phyloP scores from a whole-genome alignment of 116 monocot genomes.

The Thalassia testudinum region DNA sequence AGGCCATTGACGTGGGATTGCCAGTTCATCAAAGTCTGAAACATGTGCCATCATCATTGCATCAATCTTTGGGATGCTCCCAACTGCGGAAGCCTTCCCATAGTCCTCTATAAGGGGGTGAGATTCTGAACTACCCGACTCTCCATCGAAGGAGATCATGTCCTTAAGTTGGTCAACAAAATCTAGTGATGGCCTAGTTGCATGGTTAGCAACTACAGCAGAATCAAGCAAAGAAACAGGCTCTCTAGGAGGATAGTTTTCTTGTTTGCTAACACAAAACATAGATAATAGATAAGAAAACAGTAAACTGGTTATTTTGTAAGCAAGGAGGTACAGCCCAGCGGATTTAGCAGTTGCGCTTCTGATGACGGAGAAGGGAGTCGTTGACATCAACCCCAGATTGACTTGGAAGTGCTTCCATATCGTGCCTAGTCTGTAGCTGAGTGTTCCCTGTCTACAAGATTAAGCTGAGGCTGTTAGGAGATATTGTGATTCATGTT shows the following conservation, averaged over 20 bases:
- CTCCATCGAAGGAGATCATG: slow-evolving; percentile 17
- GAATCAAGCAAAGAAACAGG: slow-evolving; percentile 19
- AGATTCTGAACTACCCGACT: background rate
- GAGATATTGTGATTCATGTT: too few species aligned
- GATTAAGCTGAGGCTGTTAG: background rate
- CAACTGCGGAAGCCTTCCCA: background rate
- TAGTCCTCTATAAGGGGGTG: background rate
- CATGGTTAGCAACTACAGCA: slow-evolving; percentile 2
- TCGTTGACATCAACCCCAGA: slow-evolving; percentile 25
- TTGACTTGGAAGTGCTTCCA: slow-evolving; percentile 32
- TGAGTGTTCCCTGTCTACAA: slow-evolving; percentile 45
- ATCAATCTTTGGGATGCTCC: background rate
- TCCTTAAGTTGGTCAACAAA: slow-evolving; percentile 15
- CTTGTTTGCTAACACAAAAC: slow-evolving; percentile 13
- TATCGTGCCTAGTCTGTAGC: slow-evolving; percentile 22
- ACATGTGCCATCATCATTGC: slow-evolving; percentile 5
- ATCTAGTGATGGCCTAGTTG: background rate
- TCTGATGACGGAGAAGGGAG: slow-evolving; percentile 40
- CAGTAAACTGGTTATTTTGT: slow-evolving; percentile 16
- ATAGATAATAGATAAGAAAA: slow-evolving; percentile 15
- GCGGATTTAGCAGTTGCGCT: slow-evolving; percentile 41
- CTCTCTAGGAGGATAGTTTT: slow-evolving; percentile 3
- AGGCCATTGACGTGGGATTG: too few species aligned
- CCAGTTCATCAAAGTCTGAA: slow-evolving; percentile 2
- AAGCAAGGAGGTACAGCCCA: background rate